Base-by-base conservation (phyloP, 228 moss, liverwort and hornwort species). In the Sphagnum fallax region DNA sequence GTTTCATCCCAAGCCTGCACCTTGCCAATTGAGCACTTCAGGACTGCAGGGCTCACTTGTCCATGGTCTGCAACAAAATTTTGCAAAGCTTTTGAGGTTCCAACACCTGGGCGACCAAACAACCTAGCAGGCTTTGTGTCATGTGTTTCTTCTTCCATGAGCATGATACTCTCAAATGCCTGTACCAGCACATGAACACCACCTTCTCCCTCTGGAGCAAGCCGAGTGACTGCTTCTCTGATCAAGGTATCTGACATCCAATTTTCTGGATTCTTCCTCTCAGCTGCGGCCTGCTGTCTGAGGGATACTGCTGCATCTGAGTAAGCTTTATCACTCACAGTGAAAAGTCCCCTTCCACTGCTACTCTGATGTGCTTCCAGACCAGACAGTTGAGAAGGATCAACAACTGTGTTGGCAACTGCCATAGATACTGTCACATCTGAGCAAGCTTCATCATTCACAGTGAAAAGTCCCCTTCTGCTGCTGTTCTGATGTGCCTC, bases 231-330 rank as follows among this genome's bases (percentile, higher is more conserved):
- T 8, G 93, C 93, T 18, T 85, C 87, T 67, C 86, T 91, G 0
- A 97, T 73, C 49, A 83, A 75, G 62, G 76, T 76, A 67, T 97
- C 93, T 67, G 89, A 88, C 86, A 82, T 97, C 96, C 96, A 97
- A 16, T 97, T 91, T 16, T 83, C 90, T 48, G 77, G 78, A 53
- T 81, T 77, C 64, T 85, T 90, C 53, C 81, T 72, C 62, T 75
- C 74, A 51, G 78, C 71, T 10, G 84, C 79, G 0, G 87, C 83
- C 63, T 84, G 87, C 71, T 77, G 77, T 5, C 75, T 82, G 10
- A 95, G 73, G 32, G 32, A 32, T 32, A 32, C 2, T 32, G 32
- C 2, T 32, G 32, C 2, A 3, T 32, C 32, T 32, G 32, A 32
- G 52, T 64, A 61, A 0, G 73, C 64, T n/a, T 67, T 64, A 48